phyloP scores from a whole-genome alignment of 2,329 filamentous ascomycete genomes.

The Aspergillus sp. region DNA sequence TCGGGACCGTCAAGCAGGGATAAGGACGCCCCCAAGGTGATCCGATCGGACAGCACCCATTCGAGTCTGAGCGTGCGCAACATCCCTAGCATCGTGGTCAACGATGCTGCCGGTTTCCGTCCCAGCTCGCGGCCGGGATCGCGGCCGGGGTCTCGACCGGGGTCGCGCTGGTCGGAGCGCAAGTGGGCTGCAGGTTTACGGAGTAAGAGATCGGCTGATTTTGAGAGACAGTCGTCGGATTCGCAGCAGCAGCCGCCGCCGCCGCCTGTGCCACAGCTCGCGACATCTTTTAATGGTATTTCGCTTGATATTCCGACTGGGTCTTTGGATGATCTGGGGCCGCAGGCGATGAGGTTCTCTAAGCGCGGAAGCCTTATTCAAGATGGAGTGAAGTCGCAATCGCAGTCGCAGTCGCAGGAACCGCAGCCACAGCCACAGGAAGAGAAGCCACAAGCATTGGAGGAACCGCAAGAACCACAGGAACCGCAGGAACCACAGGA shows the following conservation, averaged over 20 bases:
- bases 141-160: conserved; percentile 27
- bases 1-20: conserved; percentile 7
- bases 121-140: conserved; percentile 27
- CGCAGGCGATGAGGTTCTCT: conserved; percentile 49
- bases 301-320: conserved; percentile 49
- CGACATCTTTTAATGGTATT: conserved; percentile 41
- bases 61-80: conserved; percentile 22
- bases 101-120: conserved; percentile 22
- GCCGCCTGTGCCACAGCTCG: conserved; percentile 26
- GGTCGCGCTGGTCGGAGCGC: conserved; percentile 38
- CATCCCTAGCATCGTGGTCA: conserved; percentile 35
- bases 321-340: conserved; percentile 45
- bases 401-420: conserved; percentile 5
- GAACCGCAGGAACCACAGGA: neutral
- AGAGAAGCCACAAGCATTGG: conserved; percentile 7
- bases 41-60: conserved; percentile 15
- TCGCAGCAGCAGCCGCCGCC: neutral
- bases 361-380: conserved; percentile 53
- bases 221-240: conserved; percentile 22
- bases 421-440: conserved; percentile 4
- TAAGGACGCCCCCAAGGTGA: conserved; percentile 4
- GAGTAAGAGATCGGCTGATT: conserved; percentile 26
- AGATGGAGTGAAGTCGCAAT: conserved; percentile 33
- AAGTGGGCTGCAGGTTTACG: conserved; percentile 32
- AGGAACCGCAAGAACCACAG: conserved; percentile 4